phyloP scores from a whole-genome alignment of 495 filamentous ascomycete genomes.

The Penicillium paradoxum region DNA sequence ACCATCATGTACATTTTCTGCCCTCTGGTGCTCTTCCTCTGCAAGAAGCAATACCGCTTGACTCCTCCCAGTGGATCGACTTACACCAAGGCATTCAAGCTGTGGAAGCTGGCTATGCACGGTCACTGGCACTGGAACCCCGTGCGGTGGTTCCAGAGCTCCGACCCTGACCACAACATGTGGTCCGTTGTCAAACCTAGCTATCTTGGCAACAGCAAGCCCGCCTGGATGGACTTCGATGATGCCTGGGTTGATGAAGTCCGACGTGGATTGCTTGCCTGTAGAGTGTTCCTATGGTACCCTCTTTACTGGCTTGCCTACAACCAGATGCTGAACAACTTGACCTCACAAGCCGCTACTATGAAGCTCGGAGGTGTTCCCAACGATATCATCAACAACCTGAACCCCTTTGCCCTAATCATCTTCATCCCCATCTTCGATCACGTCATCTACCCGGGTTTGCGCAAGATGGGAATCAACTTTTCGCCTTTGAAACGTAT shows the following conservation, averaged over 20 bases:
- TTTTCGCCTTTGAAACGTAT: constrained; percentile 75
- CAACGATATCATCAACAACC: constrained; percentile 74
- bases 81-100: constrained; percentile 51
- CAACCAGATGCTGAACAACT: constrained; percentile 60
- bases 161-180: constrained; percentile 28
- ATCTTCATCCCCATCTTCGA: constrained; percentile 78
- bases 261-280: constrained; percentile 61
- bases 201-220: constrained; percentile 36
- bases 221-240: constrained; percentile 65
- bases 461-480: constrained; percentile 57
- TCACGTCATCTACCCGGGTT: constrained; percentile 58
- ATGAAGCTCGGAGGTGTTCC: constrained; percentile 68
- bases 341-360: constrained; percentile 68
- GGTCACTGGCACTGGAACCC: constrained; percentile 59
- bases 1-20: constrained; percentile 55
- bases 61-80: constrained; percentile 60
- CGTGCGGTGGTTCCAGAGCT: constrained; percentile 21
- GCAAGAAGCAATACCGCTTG: constrained; percentile 54
- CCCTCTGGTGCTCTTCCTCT: constrained; percentile 58
- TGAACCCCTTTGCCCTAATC: constrained; percentile 70
- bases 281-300: constrained; percentile 63
- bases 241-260: constrained; percentile 74
- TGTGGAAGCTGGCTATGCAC: constrained; percentile 56
- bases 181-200: constrained; percentile 67
- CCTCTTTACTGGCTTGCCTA: constrained; percentile 64